These are phyloP conservation scores for Globisporangium ultimum DNA, from an alignment of 352 stramenopile genomes.

Conservation along the genomic window DNA sequence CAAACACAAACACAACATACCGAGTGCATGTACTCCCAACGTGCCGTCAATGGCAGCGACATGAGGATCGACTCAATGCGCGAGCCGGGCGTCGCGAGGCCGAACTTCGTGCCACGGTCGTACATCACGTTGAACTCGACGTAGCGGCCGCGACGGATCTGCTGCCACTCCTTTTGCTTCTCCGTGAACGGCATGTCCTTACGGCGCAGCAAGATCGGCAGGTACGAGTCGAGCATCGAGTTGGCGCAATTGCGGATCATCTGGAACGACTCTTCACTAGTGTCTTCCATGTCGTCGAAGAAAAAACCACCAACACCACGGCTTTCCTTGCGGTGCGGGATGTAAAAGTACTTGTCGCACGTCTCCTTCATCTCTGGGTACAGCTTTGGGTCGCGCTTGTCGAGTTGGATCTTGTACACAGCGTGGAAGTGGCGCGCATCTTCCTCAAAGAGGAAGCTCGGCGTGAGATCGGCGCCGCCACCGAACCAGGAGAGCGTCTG, in stretches of 20 bases:
- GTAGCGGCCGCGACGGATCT: conserved; percentile 95
- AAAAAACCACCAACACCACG: conserved; percentile 98
- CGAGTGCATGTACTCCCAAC: conserved; percentile 95
- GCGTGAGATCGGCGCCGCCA: conserved; percentile 96
- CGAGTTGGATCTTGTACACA: conserved; percentile 92
- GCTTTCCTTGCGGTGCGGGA: conserved; percentile 94
- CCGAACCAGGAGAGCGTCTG: conserved; percentile 93
- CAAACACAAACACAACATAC: conserved; percentile 18
- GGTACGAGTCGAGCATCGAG: conserved; percentile 91
- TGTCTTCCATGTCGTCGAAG: conserved; percentile 97
- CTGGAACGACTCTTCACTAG: conserved; percentile 85
- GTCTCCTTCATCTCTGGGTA: conserved; percentile 97
- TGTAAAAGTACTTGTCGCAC: conserved; percentile 98
- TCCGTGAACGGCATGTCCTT: conserved; percentile 96
- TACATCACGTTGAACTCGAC: conserved; percentile 99
- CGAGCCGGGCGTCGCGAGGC: conserved; percentile 93
- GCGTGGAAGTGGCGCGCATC: conserved; percentile 97
- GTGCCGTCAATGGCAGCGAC: conserved; percentile 95
- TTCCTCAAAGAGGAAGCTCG: conserved; percentile 95
- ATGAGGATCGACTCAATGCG: conserved; percentile 99
- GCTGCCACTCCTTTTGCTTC: conserved; percentile 97
- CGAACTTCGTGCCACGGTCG: conserved; percentile 98
- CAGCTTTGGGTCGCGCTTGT: conserved; percentile 91
- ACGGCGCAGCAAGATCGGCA: conserved; percentile 94
- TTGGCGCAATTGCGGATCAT: conserved; percentile 77